phyloP scores from a whole-genome alignment of 1,284 basidiomycete genomes.

The Trametes sp. region DNA sequence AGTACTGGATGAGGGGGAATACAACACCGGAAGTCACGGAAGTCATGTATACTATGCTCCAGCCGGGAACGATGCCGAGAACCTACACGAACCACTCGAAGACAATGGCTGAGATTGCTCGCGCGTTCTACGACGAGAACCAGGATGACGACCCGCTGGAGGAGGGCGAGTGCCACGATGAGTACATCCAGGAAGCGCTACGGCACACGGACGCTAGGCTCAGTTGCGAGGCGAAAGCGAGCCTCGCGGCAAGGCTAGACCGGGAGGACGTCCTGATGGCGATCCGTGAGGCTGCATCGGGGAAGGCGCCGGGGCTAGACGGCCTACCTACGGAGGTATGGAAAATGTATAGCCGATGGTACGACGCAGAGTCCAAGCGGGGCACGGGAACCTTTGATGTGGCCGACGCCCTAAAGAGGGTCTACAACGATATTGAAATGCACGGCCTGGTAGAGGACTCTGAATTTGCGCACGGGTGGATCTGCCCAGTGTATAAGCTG shows the following conservation, averaged over 20 bases:
- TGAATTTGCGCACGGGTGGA: no score
- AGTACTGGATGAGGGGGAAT: conserved; percentile 42
- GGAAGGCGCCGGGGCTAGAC: conserved; percentile 25
- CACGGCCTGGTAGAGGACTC: conserved; percentile 18
- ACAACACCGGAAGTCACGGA: neutral
- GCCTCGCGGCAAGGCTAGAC: neutral
- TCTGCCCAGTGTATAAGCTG: no score
- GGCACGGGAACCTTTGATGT: conserved; percentile 15
- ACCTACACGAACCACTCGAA: neutral
- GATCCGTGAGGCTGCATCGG: neutral
- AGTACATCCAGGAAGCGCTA: neutral
- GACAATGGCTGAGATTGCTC: neutral
- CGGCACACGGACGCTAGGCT: neutral
- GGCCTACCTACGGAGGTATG: conserved; percentile 32
- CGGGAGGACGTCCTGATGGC: neutral
- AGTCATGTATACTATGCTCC: neutral
- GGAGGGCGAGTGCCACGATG: neutral
- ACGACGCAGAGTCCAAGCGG: neutral
- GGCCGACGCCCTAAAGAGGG: conserved; percentile 9
- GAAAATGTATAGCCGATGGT: conserved; percentile 18
- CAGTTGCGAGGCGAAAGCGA: neutral
- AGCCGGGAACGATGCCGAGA: neutral
- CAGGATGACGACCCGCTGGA: neutral
- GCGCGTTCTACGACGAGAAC: neutral
- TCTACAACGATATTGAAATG: conserved; percentile 34